phyloP scores from a whole-genome alignment of 1,139 yeast species.

The Scheffersomyces segobiensis region DNA sequence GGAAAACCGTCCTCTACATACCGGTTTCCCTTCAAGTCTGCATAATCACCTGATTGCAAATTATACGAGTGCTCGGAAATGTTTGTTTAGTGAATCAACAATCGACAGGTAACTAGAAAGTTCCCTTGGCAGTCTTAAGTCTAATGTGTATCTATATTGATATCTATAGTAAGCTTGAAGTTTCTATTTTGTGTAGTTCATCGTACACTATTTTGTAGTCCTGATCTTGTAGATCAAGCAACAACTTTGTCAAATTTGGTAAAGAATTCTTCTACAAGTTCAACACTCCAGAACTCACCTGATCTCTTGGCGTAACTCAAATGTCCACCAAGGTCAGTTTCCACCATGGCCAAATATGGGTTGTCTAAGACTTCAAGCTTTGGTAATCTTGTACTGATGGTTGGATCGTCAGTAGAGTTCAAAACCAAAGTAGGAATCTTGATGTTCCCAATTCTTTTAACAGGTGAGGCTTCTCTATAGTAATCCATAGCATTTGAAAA shows the following conservation, averaged over 20 bases:
- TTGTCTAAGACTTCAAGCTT: slow-evolving; percentile 24
- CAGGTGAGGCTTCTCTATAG: slow-evolving; percentile 69
- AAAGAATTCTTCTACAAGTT: slow-evolving; percentile 63
- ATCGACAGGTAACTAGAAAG: neutral
- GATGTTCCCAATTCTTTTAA: slow-evolving; percentile 53
- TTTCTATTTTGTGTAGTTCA: neutral
- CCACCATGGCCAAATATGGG: slow-evolving; percentile 37
- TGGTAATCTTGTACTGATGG: slow-evolving; percentile 55
- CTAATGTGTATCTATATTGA: neutral
- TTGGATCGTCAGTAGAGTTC: slow-evolving; percentile 82
- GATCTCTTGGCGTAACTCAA: slow-evolving; percentile 57
- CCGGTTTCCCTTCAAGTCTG: neutral
- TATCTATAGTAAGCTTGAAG: neutral
- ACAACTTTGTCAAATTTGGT: slow-evolving; percentile 43
- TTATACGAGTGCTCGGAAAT: no score
- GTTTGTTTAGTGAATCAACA: neutral
- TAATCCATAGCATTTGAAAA: slow-evolving; percentile 69
- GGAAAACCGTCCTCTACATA: no score
- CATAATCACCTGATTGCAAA: neutral
- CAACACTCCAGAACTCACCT: slow-evolving; percentile 74
- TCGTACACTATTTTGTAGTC: neutral
- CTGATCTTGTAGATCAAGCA: neutral
- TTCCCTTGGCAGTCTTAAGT: neutral
- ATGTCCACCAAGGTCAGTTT: slow-evolving; percentile 60
- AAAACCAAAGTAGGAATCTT: slow-evolving; percentile 69